A percentile compares a stretch with the other conserved stretches of the same genome.
phyloP scores from a whole-genome alignment of 164 flowering plant species.

The Nymphaea thermarum region DNA sequence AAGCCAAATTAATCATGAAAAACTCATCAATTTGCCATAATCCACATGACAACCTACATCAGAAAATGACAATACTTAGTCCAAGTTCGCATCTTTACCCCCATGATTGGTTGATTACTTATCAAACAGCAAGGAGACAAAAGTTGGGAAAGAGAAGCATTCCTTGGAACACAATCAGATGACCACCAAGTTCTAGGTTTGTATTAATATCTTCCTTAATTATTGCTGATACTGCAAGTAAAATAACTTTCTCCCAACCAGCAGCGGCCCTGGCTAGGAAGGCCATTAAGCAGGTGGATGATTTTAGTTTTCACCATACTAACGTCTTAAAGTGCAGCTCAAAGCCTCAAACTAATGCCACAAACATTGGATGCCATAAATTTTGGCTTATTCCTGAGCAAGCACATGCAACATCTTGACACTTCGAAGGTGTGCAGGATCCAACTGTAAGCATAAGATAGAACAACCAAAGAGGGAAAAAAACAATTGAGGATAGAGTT shows the following conservation, averaged over 20 bases:
- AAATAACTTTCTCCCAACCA: background rate
- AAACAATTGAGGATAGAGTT: too few relatives aligned
- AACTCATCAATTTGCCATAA: background rate
- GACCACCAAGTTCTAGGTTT: background rate
- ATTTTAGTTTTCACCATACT: too few relatives aligned
- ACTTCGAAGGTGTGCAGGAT: background rate
- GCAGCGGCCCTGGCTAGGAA: background rate
- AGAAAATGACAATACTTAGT: background rate
- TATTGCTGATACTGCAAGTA: too few relatives aligned
- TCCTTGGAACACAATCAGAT: background rate
- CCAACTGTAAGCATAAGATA: background rate
- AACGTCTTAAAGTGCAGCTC: too few relatives aligned
- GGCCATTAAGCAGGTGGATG: background rate
- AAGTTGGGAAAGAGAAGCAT: background rate
- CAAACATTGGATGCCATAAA: too few relatives aligned
- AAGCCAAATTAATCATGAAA: background rate
- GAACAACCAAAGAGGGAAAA: background rate
- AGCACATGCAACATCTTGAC: background rate
- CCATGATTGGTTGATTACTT: background rate
- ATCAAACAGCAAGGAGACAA: background rate
- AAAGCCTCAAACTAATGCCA: too few relatives aligned
- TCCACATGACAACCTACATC: background rate
- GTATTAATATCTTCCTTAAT: too few relatives aligned
- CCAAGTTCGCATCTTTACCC: background rate
- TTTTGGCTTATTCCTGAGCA: background rate